These are phyloP conservation scores for Naematelia aurantialba DNA, from an alignment of 768 basidiomycete species.

Conservation along the genomic window DNA sequence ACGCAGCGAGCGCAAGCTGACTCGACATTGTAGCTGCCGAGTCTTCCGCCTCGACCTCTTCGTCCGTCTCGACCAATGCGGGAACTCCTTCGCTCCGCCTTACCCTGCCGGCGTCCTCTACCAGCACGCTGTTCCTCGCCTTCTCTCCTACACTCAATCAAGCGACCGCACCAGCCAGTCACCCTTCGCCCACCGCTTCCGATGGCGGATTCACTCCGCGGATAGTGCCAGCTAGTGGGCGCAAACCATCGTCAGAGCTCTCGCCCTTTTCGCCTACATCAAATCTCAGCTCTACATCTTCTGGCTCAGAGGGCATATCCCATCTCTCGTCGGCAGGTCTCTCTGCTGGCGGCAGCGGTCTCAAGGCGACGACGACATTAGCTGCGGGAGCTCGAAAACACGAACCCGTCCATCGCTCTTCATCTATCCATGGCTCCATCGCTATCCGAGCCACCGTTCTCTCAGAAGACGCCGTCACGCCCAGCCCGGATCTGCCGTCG, in stretches of 20 bases:
- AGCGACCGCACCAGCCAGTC: conserved; percentile 8
- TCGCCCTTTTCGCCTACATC: conserved; percentile 8
- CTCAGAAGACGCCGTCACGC: not conserved
- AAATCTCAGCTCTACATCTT: not conserved
- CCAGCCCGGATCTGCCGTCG: not conserved
- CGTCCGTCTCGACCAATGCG: conserved; percentile 19
- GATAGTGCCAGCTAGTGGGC: conserved; percentile 24
- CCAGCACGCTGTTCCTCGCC: conserved; percentile 29
- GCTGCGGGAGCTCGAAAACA: not conserved
- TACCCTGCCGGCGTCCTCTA: conserved; percentile 20
- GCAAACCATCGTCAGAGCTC: conserved; percentile 24
- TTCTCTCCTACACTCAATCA: conserved; percentile 28
- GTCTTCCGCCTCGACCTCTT: conserved; percentile 30
- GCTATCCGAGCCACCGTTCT: conserved; percentile 22
- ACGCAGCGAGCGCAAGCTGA: not conserved
- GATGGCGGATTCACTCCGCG: conserved; percentile 36
- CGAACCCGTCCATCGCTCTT: conserved; percentile 36
- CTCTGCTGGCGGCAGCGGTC: not conserved
- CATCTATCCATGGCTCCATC: conserved; percentile 40
- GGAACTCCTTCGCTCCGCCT: conserved; percentile 16
- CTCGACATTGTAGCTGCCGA: conserved; percentile 6
- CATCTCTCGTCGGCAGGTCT: not conserved
- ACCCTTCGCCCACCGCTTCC: not conserved
- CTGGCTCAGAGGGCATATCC: not conserved
- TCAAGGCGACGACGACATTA: not conserved